Evolutionary conservation across 495 filamentous ascomycete species (phyloP), one percentile per base, ranked within the genome.

Genomic region (Penicillium atrosanguineum): DNA sequence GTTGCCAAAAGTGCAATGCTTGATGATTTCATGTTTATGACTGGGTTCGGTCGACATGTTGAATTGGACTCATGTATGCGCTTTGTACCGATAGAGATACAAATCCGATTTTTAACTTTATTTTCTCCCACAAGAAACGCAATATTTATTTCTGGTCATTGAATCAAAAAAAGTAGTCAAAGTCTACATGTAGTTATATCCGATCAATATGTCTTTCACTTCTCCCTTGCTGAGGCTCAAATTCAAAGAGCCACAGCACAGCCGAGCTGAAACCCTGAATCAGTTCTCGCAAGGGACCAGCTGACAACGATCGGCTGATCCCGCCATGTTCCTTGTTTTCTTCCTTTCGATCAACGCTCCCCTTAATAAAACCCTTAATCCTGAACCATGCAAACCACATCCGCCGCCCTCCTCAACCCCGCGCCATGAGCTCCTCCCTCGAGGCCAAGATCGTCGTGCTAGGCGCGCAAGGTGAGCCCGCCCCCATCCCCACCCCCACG

Each of bases 381-480:
- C 72, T 65, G 43, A 60, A 66, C 56, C 44, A 56, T 45, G 36
- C 51, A 46, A 37, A 43, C 52, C 62, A 45, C 31, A 12, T 14
- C 31, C 53, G 61, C 65, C 62, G 64, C 60, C 53, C 57, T 39
- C 56, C 52, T 65, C 41, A 55, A 65, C 67, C 69, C 64, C 67
- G 59, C 70, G 65, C 61, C 57, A 89, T 86, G 85, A 85, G 84
- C 69, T 85, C 83, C 59, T 83, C 80, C 50, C 84, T 96, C 53
- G 91, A 96, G 74, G 91, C 91, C 61, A 96, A 96, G 71, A 91
- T 96, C 48, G 91, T 95, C 61, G 85, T 96, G 52, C 82, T 96
- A 41, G 91, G 91, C 70, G 83, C 88, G 46, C 90, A 94, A 78
- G 83, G 81, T 83, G 62, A 36, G 9, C 19, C n/a, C n/a, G 2